phyloP scores from a whole-genome alignment of 1,139 yeast genomes.

The Pichia terricola region DNA sequence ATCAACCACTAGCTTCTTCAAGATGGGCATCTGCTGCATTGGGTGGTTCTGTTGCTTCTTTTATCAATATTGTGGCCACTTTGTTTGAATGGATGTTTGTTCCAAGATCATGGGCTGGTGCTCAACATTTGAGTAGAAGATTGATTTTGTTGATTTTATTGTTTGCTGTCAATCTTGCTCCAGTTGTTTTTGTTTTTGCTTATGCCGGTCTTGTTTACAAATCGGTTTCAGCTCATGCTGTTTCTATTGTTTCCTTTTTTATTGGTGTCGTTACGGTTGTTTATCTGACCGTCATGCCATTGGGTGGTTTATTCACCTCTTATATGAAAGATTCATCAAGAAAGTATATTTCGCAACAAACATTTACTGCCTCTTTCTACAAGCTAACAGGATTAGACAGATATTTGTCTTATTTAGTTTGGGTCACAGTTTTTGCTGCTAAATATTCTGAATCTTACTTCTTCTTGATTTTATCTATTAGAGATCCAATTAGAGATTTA shows the following conservation, averaged over 20 bases:
- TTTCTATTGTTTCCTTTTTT: conserved; percentile 83
- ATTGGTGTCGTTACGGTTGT: conserved; percentile 75
- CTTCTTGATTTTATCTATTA: conserved; percentile 81
- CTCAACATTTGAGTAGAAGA: conserved; percentile 90
- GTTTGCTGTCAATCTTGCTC: conserved; percentile 67
- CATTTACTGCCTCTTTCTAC: conserved; percentile 89
- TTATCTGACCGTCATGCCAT: conserved; percentile 90
- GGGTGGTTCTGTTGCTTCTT: conserved; percentile 82
- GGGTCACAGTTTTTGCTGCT: conserved; percentile 84
- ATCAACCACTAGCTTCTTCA: conserved; percentile 78
- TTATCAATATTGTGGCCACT: conserved; percentile 81
- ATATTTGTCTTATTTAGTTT: conserved; percentile 92
- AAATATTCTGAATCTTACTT: conserved; percentile 85
- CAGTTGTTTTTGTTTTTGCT: conserved; percentile 78
- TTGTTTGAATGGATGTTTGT: conserved; percentile 92
- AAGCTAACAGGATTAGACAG: conserved; percentile 78
- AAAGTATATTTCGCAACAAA: conserved; percentile 85
- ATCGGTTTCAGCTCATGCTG: conserved; percentile 70
- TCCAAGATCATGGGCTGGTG: conserved; percentile 99
- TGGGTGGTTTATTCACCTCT: conserved; percentile 93
- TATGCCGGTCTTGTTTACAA: conserved; percentile 62
- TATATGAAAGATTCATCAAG: conserved; percentile 85
- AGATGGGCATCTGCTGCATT: conserved; percentile 89
- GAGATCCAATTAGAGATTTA: conserved; percentile 85
- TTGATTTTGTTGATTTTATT: conserved; percentile 62